Conservation (phyloP, 352 stramenopile species). For the Blastocystis sp. region DNA sequence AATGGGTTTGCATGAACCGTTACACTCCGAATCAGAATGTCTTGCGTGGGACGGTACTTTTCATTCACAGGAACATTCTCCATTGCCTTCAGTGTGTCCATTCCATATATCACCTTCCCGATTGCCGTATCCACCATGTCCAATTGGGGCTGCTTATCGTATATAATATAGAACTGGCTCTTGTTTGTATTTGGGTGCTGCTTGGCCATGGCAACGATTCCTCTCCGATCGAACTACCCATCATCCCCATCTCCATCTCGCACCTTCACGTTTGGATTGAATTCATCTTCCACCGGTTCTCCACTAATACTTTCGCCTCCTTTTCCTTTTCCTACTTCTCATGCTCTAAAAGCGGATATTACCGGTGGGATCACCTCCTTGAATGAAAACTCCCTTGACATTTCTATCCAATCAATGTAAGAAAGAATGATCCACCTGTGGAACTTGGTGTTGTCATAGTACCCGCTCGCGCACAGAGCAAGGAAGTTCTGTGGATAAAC, state of each 20-base stretch:
- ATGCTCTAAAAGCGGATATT: neutral
- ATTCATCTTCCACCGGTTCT: slow-evolving; percentile 26
- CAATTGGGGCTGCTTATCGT: slow-evolving; percentile 12
- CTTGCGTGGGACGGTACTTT: slow-evolving; percentile 76
- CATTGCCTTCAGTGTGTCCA: slow-evolving; percentile 86
- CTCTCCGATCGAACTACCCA: slow-evolving; percentile 23
- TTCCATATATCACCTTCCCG: slow-evolving; percentile 62
- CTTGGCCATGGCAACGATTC: slow-evolving; percentile 33
- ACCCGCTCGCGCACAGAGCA: slow-evolving; percentile 24
- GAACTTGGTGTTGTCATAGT: slow-evolving; percentile 57
- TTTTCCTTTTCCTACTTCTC: slow-evolving; percentile 19
- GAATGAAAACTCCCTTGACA: slow-evolving; percentile 38
- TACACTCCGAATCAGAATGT: slow-evolving; percentile 74
- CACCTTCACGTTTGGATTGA: slow-evolving; percentile 24
- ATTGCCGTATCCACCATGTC: slow-evolving; percentile 38
- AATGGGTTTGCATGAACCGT: slow-evolving; percentile 83
- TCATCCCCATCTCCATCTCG: neutral
- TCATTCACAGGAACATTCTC: slow-evolving; percentile 80
- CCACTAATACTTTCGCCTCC: slow-evolving; percentile 29
- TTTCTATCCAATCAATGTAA: neutral
- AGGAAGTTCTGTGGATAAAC: slow-evolving; percentile 50
- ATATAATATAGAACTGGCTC: slow-evolving; percentile 47
- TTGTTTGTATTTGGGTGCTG: slow-evolving; percentile 40
- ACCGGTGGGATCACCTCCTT: slow-evolving; percentile 45
- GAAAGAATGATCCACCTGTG: neutral